Percentiles rank a stretch among this genome's conserved stretches.
Evolutionary conservation across 2,329 filamentous ascomycete species (phyloP).

Genomic region (Teratosphaeria destructans): DNA sequence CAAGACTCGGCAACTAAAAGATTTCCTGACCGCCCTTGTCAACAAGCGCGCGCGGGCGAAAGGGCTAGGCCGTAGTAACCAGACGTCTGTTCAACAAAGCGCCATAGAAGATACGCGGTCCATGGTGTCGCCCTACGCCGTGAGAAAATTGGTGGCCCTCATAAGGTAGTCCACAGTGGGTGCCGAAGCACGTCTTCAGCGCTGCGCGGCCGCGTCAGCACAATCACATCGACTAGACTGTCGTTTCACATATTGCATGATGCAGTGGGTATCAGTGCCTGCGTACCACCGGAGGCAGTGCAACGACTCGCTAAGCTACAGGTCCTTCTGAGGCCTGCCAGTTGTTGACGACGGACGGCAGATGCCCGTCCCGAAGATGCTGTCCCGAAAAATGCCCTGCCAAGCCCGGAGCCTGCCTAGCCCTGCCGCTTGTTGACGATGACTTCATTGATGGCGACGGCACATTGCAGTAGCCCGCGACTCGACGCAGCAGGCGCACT

Average conservation of each 20-base stretch:
- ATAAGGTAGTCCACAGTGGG: too few relatives aligned
- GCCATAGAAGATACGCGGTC: too few relatives aligned
- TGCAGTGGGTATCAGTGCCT: background rate
- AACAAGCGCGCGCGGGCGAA: too few relatives aligned
- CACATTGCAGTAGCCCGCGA: background rate
- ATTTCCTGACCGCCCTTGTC: too few relatives aligned
- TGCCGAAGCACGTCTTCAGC: too few relatives aligned
- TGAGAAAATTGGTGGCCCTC: too few relatives aligned
- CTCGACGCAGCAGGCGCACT: background rate
- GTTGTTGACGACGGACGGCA: background rate
- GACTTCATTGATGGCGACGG: background rate
- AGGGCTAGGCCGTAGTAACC: too few relatives aligned
- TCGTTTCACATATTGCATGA: background rate
- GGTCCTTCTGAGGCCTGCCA: background rate
- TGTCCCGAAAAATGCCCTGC: background rate
- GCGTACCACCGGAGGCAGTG: background rate
- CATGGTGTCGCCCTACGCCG: too few relatives aligned
- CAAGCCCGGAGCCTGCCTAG: background rate
- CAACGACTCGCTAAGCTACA: background rate
- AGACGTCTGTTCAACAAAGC: too few relatives aligned
- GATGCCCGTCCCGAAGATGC: background rate
- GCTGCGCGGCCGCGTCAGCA: background rate
- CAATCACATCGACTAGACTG: background rate
- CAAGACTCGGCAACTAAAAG: too few relatives aligned
- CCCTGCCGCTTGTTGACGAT: background rate